These are phyloP conservation scores for Pythium rhizo-oryzae DNA, from an alignment of 352 stramenopile species.

Conservation along the genomic window DNA sequence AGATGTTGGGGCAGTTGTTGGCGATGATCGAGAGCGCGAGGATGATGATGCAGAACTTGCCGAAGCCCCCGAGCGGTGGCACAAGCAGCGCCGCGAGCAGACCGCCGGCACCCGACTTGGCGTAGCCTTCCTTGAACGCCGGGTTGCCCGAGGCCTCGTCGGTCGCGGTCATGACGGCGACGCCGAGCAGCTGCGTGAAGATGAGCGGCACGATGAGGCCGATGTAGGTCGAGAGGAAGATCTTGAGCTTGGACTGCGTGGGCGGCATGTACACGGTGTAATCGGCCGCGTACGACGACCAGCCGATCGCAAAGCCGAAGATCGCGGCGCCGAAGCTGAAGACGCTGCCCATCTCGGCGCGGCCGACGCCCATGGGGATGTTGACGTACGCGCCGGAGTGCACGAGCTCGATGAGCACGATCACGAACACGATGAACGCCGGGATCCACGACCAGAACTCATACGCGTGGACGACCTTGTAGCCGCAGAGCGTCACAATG, in stretches of 20 bases:
- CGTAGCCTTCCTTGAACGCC: constrained; percentile 41
- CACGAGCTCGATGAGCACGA: constrained; percentile 42
- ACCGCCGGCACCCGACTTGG: constrained; percentile 32
- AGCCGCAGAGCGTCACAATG: constrained; percentile 48
- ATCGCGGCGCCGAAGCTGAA: constrained; percentile 41
- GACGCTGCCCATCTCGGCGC: constrained; percentile 36
- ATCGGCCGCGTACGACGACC: constrained; percentile 43
- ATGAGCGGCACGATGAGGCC: constrained; percentile 46
- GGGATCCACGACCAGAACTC: constrained; percentile 58
- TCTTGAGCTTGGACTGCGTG: constrained; percentile 45
- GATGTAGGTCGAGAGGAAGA: constrained; percentile 45
- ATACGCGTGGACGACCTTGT: constrained; percentile 54
- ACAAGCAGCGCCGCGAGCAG: constrained; percentile 43
- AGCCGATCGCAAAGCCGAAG: constrained; percentile 46
- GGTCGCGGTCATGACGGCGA: constrained; percentile 45
- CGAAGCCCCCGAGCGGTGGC: constrained; percentile 40
- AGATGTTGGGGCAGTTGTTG: constrained; percentile 62
- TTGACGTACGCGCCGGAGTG: constrained; percentile 44
- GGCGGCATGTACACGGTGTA: constrained; percentile 53
- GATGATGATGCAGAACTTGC: constrained; percentile 45
- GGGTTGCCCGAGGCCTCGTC: constrained; percentile 24
- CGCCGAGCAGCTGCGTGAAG: constrained; percentile 46
- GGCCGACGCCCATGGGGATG: constrained; percentile 46
- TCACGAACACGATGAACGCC: constrained; percentile 50
- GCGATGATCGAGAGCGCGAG: constrained; percentile 52